Conservation (phyloP, 768 basidiomycete species). For the Pleurotus tuoliensis region DNA sequence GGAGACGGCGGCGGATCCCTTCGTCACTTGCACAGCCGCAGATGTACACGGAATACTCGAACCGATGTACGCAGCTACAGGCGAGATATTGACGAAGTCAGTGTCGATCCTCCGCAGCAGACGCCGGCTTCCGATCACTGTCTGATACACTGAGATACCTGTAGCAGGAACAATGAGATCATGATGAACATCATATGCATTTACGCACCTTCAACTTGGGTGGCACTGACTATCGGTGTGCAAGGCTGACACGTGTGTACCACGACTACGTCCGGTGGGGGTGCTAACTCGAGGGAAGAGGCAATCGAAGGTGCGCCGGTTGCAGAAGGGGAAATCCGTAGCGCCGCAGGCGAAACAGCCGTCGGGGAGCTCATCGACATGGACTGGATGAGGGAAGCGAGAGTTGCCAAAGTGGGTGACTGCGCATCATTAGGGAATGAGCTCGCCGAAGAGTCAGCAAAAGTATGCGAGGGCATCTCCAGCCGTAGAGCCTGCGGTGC, state of each 20-base stretch:
- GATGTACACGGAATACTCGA: constrained; percentile 36
- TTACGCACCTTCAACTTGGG: constrained; percentile 64
- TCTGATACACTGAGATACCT: constrained; percentile 78
- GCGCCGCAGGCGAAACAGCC: constrained; percentile 26
- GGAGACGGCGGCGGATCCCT: constrained; percentile 47
- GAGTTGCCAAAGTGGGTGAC: constrained; percentile 13
- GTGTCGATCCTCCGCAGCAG: constrained; percentile 75
- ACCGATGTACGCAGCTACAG: constrained; percentile 45
- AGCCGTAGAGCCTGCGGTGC: constrained; percentile 18
- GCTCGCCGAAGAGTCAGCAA: constrained; percentile 8
- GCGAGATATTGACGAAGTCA: constrained; percentile 71
- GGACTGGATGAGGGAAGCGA: constrained; percentile 36
- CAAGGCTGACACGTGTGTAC: constrained; percentile 65
- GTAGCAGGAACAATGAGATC: constrained; percentile 7
- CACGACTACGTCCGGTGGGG: constrained; percentile 37
- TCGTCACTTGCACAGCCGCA: constrained; percentile 47
- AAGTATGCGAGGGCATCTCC: constrained; percentile 16
- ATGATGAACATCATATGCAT: background rate
- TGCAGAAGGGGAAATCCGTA: constrained; percentile 20
- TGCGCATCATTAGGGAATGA: constrained; percentile 14
- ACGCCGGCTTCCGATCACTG: constrained; percentile 48
- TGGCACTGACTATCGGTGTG: constrained; percentile 59
- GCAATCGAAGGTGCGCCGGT: constrained; percentile 28
- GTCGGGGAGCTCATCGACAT: constrained; percentile 36
- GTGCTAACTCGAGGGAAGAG: constrained; percentile 27